These are phyloP conservation scores for Polyplosphaeria fusca DNA, from an alignment of 495 filamentous ascomycete species.

Conservation along the genomic window DNA sequence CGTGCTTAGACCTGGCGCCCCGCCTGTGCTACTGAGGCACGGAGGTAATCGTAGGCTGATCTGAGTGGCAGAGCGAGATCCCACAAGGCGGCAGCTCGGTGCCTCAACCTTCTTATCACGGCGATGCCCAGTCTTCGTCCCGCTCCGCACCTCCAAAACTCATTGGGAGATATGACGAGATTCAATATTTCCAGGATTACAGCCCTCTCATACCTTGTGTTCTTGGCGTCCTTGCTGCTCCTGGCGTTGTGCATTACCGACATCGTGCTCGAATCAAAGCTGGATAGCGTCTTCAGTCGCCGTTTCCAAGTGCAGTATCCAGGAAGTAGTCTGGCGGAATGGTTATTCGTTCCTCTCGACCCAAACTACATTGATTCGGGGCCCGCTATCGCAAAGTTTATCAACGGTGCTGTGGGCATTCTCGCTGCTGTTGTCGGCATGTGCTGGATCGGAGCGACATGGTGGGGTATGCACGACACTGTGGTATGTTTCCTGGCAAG, in stretches of 20 bases:
- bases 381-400: background rate
- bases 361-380: slow-evolving; percentile 9
- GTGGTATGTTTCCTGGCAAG: slow-evolving; percentile 1
- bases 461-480: background rate
- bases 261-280: slow-evolving; percentile 1
- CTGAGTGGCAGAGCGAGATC: too few species aligned
- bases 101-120: too few species aligned
- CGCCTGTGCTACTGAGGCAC: too few species aligned
- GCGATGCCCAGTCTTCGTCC: too few species aligned
- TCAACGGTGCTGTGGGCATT: background rate
- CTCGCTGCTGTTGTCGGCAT: background rate
- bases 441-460: background rate
- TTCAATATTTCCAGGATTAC: background rate
- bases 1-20: too few species aligned
- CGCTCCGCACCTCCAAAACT: too few species aligned
- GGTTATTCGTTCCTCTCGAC: slow-evolving; percentile 2
- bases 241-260: background rate
- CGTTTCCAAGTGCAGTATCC: slow-evolving; percentile 11
- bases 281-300: background rate
- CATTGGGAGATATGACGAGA: background rate
- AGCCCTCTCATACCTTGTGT: background rate
- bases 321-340: slow-evolving; percentile 18
- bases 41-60: too few species aligned
- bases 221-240: slow-evolving; percentile 1
- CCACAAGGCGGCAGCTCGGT: too few species aligned